A percentile compares a stretch with the other conserved stretches of the same genome.
Evolutionary conservation across 139 green algal genomes (phyloP).

Genomic region (Deuterostichococcus epilithicus): DNA sequence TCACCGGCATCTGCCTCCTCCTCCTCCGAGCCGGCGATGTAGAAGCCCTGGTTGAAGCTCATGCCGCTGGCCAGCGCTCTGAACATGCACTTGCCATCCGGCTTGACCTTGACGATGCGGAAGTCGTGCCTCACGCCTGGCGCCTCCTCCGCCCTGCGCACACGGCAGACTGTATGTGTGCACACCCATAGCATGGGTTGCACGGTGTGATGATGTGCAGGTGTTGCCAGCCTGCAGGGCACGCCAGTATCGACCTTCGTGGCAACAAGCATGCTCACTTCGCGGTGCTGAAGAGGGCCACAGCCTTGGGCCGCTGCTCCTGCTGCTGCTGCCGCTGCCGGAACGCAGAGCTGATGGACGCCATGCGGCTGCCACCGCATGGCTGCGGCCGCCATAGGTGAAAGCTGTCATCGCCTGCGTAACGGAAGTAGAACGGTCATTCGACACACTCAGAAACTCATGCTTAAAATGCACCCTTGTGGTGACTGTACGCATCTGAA

Average conservation of each 20-base stretch:
- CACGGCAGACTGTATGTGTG: not conserved
- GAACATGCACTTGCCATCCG: slow-evolving; percentile 68
- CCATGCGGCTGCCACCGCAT: not conserved
- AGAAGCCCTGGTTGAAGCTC: slow-evolving; percentile 41
- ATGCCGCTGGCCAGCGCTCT: slow-evolving; percentile 49
- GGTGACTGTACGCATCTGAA: not conserved
- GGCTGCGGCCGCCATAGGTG: not conserved
- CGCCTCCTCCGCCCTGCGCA: not conserved
- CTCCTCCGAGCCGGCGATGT: slow-evolving; percentile 28
- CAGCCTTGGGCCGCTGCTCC: not conserved
- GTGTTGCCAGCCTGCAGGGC: no score
- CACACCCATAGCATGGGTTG: not conserved
- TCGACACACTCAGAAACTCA: no score
- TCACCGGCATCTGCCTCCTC: slow-evolving; percentile 24
- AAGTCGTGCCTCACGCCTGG: slow-evolving; percentile 5
- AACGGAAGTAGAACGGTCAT: no score
- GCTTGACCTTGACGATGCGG: slow-evolving; percentile 31
- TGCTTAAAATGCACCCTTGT: no score
- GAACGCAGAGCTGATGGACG: not conserved
- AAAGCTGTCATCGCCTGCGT: not conserved
- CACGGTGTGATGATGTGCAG: no score
- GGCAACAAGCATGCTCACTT: not conserved
- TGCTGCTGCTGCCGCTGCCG: not conserved
- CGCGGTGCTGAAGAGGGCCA: not conserved
- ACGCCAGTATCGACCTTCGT: no score